phyloP scores from a whole-genome alignment of 108 stramenopile genomes.

The Skeletonema costatum region DNA sequence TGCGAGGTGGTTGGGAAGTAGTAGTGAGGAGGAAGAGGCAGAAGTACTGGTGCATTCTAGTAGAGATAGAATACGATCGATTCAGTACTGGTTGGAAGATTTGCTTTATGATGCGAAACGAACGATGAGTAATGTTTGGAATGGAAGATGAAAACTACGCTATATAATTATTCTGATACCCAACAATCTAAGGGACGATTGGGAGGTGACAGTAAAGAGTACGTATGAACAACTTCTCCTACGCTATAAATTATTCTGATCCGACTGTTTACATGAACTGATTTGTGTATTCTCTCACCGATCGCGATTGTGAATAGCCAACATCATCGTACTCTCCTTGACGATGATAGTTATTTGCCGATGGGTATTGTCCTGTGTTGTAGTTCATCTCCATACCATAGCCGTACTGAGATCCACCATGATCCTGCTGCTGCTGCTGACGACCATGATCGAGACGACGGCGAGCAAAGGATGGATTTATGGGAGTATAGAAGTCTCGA shows the following conservation, averaged over 20 bases:
- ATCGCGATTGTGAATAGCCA: not conserved
- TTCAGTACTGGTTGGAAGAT: constrained; percentile 27
- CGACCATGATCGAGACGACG: not conserved
- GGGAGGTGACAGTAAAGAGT: no score
- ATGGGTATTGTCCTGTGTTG: not conserved
- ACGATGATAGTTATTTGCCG: not conserved
- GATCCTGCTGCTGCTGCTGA: not conserved
- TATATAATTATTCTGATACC: not conserved
- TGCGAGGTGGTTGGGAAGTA: not conserved
- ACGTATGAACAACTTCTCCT: no score
- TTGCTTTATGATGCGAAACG: not conserved
- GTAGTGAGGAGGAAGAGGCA: not conserved
- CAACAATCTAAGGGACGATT: no score
- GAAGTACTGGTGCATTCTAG: constrained; percentile 15
- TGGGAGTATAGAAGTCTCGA: not conserved
- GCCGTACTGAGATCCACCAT: not conserved
- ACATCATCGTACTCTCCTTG: not conserved
- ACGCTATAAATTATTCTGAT: not conserved
- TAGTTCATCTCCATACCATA: not conserved
- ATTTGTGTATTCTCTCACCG: not conserved
- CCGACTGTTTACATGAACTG: not conserved
- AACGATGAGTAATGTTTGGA: not conserved
- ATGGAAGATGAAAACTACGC: not conserved
- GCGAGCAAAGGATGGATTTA: not conserved
- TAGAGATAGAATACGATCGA: constrained; percentile 24